Base-by-base conservation (phyloP, 2,329 filamentous ascomycete genomes). In the Pseudogymnoascus sp. region DNA sequence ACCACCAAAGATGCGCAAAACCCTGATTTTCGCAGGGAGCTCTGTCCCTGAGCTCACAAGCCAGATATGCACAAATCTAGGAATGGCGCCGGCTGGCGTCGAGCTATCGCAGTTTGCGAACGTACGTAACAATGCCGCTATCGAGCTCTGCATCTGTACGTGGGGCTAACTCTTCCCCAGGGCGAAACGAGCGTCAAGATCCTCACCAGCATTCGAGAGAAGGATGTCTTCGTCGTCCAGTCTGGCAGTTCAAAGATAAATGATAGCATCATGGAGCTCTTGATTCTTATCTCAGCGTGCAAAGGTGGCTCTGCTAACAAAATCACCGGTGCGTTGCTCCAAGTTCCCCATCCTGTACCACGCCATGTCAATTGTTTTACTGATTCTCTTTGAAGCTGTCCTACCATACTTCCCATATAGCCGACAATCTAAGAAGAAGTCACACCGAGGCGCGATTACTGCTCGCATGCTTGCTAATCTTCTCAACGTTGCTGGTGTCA, bases 251-350 rank as follows among this genome's bases (percentile, higher is more conserved):
- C 86, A 74, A 91, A 89, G 78, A 96, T 97, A 82, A 99, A 99
- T 76, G 95, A 99, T 79, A 96, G 91, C 72, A 92, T 99, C 74
- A 97, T 99, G 92, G 95, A 99, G 82, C 84, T 99, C 74, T 84
- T 99, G 74, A 97, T 99, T 77, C 96, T 99, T 91, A 97, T 97
- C 72, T 95, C 91, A 68, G 95, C 95, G 70, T 99, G 95, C 83
- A 97, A 97, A 78, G 93, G 95, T 73, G 95, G 93, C 68, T 97
- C 95, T 62, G 91, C 95, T 67, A 96, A 93, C 80, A 96, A 95
- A 72, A 90, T 97, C 74, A 97, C 93, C 70, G 93, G 93, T 96
- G 81, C 70, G 83, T 76, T 38, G 10, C 37, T 62, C 37, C 38
- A 33, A 33, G 50, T 19, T 16, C 4, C 50, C 29, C 50, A 35